Percentiles rank a stretch among this genome's conserved stretches.
Conservation (phyloP, 139 green algal species). For the Coelastrella sp. region DNA sequence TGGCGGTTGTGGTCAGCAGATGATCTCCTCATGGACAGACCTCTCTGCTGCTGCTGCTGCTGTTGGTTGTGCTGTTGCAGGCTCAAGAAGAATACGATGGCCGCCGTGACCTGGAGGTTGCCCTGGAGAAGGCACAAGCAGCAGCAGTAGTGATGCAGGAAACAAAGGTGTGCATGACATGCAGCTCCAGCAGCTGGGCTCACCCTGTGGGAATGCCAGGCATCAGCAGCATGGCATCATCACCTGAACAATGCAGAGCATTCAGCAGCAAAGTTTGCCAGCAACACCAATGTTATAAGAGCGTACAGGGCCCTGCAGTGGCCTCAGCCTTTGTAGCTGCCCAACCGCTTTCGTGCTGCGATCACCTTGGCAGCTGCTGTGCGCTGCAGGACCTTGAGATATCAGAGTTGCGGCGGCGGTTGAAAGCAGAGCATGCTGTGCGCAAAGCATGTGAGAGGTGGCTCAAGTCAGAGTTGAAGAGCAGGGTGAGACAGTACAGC, state of each 20-base stretch:
- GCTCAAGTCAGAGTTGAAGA: slow-evolving; percentile 71
- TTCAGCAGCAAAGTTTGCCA: not conserved
- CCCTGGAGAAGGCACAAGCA: not conserved
- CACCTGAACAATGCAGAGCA: no score
- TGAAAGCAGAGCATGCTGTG: slow-evolving; percentile 61
- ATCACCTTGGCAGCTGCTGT: not conserved
- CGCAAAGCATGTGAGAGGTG: slow-evolving; percentile 75
- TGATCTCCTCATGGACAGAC: no score
- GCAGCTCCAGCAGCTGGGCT: not conserved
- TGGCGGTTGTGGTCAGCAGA: no score
- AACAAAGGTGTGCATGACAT: slow-evolving; percentile 15
- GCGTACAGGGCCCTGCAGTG: not conserved
- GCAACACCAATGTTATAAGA: not conserved
- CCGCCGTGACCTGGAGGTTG: slow-evolving; percentile 2
- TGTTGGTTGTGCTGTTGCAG: not conserved
- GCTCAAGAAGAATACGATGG: slow-evolving; percentile 17
- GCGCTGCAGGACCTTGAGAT: slow-evolving; percentile 50
- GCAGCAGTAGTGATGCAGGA: slow-evolving; percentile 11
- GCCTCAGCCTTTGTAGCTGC: not conserved
- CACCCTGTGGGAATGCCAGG: not conserved
- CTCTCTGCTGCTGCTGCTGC: not conserved
- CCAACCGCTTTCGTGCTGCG: not conserved
- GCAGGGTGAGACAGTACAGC: slow-evolving; percentile 46
- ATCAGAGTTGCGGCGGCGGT: slow-evolving; percentile 56
- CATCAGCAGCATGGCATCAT: not conserved